Conservation (phyloP, 164 flowering plant genomes). For the Chloranthus sessilifolius region DNA sequence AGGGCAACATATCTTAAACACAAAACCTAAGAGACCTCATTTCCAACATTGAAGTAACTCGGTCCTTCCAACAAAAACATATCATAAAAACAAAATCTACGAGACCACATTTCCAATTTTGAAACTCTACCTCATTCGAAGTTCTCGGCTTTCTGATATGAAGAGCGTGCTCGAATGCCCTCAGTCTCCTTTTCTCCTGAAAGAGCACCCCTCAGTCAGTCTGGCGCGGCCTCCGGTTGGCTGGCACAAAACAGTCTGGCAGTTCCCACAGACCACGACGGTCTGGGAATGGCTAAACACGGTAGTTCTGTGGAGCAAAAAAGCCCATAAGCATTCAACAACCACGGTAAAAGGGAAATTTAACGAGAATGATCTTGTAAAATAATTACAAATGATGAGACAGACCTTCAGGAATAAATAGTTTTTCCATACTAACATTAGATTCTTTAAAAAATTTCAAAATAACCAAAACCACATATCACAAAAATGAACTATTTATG, state of each 20-base stretch:
- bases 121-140: too few species aligned
- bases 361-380: neutral
- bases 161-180: neutral
- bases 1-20: too few species aligned
- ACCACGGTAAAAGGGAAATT: neutral
- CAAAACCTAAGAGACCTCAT: neutral
- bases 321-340: neutral
- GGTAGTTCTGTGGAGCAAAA: constrained; percentile 29
- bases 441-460: too few species aligned
- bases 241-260: constrained; percentile 51
- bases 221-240: constrained; percentile 52
- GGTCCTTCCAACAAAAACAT: too few species aligned
- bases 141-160: too few species aligned
- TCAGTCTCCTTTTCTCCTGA: constrained; percentile 46
- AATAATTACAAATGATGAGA: too few species aligned
- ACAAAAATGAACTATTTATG: too few species aligned
- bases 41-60: neutral
- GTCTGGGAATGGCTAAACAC: constrained; percentile 60
- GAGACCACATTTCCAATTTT: too few species aligned
- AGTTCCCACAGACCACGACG: constrained; percentile 48
- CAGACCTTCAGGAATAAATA: too few species aligned
- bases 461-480: too few species aligned
- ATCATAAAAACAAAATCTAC: too few species aligned
- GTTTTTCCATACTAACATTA: too few species aligned
- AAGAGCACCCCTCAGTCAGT: constrained; percentile 53